Conservation (phyloP, 306 rosid species). For the Medicago lupulina region DNA sequence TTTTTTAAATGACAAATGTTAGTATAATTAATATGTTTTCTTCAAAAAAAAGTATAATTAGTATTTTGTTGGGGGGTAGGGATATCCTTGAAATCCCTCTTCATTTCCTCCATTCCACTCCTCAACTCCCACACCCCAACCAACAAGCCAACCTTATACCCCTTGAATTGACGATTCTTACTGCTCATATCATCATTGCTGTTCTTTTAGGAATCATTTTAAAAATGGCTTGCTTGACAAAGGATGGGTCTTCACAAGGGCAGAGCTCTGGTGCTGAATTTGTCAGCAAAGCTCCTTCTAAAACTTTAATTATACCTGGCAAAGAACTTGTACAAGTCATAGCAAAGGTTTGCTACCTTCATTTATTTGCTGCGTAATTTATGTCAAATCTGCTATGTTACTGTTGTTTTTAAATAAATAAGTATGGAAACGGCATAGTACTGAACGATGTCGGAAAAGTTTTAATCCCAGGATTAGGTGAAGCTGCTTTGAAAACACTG, state of each 20-base stretch:
- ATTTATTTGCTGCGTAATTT: slow-evolving; percentile 39
- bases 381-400: slow-evolving; percentile 1
- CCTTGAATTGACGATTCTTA: background rate
- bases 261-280: slow-evolving; percentile 66
- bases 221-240: slow-evolving; percentile 84
- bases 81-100: too few species aligned
- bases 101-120: background rate
- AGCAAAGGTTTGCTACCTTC: slow-evolving; percentile 71
- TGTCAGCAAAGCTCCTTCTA: slow-evolving; percentile 68
- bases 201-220: slow-evolving; percentile 70
- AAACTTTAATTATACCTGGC: slow-evolving; percentile 74
- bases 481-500: slow-evolving; percentile 23
- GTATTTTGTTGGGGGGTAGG: background rate
- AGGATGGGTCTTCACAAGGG: slow-evolving; percentile 73
- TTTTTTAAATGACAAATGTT: background rate
- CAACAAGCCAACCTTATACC: background rate
- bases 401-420: background rate
- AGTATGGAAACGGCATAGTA: slow-evolving; percentile 8
- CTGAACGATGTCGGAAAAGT: slow-evolving; percentile 17
- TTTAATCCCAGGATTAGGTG: slow-evolving; percentile 20
- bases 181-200: slow-evolving; percentile 33
- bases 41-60: background rate
- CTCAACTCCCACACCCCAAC: background rate
- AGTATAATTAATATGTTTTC: background rate
- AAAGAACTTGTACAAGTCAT: slow-evolving; percentile 90